phyloP scores from a whole-genome alignment of 1,139 yeast species.

The Saccharomyces hybrid region DNA sequence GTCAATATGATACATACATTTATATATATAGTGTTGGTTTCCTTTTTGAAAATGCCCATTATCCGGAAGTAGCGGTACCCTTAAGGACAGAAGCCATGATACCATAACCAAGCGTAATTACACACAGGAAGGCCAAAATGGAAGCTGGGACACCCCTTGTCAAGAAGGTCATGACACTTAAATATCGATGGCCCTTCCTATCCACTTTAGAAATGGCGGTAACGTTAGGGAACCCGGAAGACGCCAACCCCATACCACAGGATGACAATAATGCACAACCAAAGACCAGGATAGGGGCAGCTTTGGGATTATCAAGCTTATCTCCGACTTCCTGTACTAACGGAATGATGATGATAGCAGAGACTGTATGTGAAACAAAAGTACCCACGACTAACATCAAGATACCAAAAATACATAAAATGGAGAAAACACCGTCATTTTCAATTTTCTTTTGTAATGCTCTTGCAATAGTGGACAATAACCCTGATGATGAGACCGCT shows the following conservation, averaged over 20 bases:
- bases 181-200: slow-evolving; percentile 58
- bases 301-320: slow-evolving; percentile 40
- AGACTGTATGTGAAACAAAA: slow-evolving; percentile 70
- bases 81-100: slow-evolving; percentile 43
- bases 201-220: slow-evolving; percentile 75
- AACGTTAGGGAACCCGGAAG: slow-evolving; percentile 71
- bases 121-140: slow-evolving; percentile 46
- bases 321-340: slow-evolving; percentile 63
- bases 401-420: slow-evolving; percentile 58
- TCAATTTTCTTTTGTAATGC: slow-evolving; percentile 49
- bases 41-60: background rate
- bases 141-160: slow-evolving; percentile 68
- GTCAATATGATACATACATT: background rate
- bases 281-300: slow-evolving; percentile 56
- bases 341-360: slow-evolving; percentile 66
- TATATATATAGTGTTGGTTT: background rate
- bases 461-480: slow-evolving; percentile 54
- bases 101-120: slow-evolving; percentile 60
- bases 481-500: slow-evolving; percentile 65
- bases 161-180: slow-evolving; percentile 57
- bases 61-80: slow-evolving; percentile 9
- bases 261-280: slow-evolving; percentile 61
- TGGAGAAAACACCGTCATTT: slow-evolving; percentile 50
- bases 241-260: slow-evolving; percentile 72
- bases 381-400: slow-evolving; percentile 63